Evolutionary conservation across 305 asterid genomes (phyloP), one percentile per base, ranked within the genome.

Genomic region (Fraxinus albicans): DNA sequence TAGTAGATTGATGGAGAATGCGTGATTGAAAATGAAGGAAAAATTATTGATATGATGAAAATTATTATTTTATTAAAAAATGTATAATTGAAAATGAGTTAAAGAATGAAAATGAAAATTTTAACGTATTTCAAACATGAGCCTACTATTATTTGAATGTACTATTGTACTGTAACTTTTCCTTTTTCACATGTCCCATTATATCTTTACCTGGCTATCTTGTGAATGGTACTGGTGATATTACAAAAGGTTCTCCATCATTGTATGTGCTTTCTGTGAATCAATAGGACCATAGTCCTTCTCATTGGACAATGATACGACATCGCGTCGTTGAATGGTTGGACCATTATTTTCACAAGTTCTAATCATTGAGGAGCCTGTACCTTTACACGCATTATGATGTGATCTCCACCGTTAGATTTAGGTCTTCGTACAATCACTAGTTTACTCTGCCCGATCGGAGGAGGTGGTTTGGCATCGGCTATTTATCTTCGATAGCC

Each of bases 231-330:
- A 58, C 83, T 34, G 40, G 7, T 69, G 80, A 83, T 80, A 42
- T 19, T n/a, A 21, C 70, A 36, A 47, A 79, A 79, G 60, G 50
- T 44, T n/a, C 31, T 38, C 78, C 79, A 81, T 81, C 78, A 86
- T 84, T 81, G 67, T 70, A 81, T 82, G 17, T 33, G 65, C 80
- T 55, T 75, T 84, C 19, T 9, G 29, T 76, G 70, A 19, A 76
- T 78, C 21, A 67, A 83, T 86, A 83, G 85, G 81, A 83, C 85
- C 85, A 77, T 77, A 77, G 47, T 78, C 21, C 34, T 78, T 82
- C 78, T 82, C 84, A 79, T 29, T 15, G 76, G 55, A 23, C 42
- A 77, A 40, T 53, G 8, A 7, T 77, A 15, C 53, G 33, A 77
- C 53, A 4, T 25, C 8, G 19, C 35, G 15, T 47, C 6, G 36